Conservation (phyloP, 2,329 filamentous ascomycete species). For the Fusarium lyarnte region DNA sequence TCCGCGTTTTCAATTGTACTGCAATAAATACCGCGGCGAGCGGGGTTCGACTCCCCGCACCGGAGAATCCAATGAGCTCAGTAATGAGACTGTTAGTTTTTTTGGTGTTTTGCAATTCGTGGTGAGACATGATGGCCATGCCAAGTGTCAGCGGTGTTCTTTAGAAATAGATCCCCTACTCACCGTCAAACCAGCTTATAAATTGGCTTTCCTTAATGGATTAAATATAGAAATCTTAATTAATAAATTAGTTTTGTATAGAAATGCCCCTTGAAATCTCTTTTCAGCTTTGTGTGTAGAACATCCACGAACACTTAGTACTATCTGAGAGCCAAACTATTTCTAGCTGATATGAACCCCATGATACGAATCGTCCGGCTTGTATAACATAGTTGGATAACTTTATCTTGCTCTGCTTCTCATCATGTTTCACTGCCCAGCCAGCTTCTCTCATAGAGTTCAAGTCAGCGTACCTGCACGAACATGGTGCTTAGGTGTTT, state of each 20-base stretch:
- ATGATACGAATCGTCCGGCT: not conserved
- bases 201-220: fast-evolving
- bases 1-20: slow-evolving; percentile 32
- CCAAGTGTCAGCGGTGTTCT: not conserved
- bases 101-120: not conserved
- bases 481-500: not conserved
- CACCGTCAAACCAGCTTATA: not conserved
- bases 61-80: slow-evolving; percentile 1
- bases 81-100: not conserved
- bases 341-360: not conserved
- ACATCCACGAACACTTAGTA: not conserved
- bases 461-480: not conserved
- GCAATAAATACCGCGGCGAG: slow-evolving; percentile 26
- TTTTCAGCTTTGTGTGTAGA: not conserved
- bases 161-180: not conserved
- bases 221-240: not conserved
- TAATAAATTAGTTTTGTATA: no score
- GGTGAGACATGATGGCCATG: not conserved
- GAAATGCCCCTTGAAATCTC: not conserved
- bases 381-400: not conserved
- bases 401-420: not conserved
- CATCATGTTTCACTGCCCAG: not conserved
- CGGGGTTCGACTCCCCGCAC: slow-evolving; percentile 37
- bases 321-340: not conserved
- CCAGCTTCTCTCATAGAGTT: not conserved